Evolutionary conservation across 345 rosid species (phyloP).

Genomic region (Syzygium oleosum): DNA sequence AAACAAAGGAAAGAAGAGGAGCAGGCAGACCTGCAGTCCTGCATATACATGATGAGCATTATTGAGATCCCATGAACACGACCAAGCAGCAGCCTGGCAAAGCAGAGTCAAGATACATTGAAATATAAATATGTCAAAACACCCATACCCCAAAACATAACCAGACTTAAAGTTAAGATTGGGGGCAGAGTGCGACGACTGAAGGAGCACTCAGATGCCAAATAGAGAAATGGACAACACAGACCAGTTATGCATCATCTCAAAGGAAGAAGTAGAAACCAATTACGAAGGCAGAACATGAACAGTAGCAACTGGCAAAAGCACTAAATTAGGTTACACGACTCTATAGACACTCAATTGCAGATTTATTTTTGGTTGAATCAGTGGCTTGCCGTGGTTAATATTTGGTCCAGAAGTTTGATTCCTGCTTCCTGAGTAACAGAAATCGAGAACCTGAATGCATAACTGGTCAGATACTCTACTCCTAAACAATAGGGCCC

Average conservation of each 20-base stretch:
- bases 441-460: not conserved
- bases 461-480: not conserved
- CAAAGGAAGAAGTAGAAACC: not conserved
- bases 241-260: not conserved
- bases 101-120: not conserved
- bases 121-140: not conserved
- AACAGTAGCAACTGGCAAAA: not conserved
- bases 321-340: not conserved
- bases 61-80: slow-evolving; percentile 85
- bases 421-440: not conserved
- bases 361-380: not conserved
- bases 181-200: not conserved
- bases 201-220: not conserved
- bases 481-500: not conserved
- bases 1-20: not conserved
- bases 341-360: not conserved
- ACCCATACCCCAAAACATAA: not conserved
- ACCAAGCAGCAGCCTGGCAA: slow-evolving; percentile 75
- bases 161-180: not conserved
- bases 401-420: not conserved
- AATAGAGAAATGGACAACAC: not conserved
- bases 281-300: not conserved
- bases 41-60: slow-evolving; percentile 61
- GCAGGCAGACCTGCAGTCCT: slow-evolving; percentile 63
- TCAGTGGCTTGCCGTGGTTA: not conserved